phyloP scores from a whole-genome alignment of 2,329 filamentous ascomycete genomes.

The Aspergillus jensenii region DNA sequence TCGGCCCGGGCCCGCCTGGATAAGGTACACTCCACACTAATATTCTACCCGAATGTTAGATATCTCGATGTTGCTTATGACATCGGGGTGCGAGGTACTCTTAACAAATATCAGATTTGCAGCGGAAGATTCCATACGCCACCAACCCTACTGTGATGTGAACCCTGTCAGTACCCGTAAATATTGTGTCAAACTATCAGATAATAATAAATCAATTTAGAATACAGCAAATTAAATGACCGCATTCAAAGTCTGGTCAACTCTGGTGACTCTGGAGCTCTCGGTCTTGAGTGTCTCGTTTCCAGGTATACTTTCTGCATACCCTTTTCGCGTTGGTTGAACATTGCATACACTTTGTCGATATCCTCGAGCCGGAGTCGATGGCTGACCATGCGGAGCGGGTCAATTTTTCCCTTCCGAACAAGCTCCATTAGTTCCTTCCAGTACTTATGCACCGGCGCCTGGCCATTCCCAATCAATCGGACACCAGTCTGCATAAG shows the following conservation, averaged over 20 bases:
- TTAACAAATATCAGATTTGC: too few relatives aligned
- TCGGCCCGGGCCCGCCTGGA: too few relatives aligned
- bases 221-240: background rate
- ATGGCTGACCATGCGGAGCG: constrained; percentile 78
- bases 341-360: constrained; percentile 64
- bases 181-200: background rate
- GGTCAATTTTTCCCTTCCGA: constrained; percentile 67
- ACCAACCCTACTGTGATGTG: too few relatives aligned
- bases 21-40: too few relatives aligned
- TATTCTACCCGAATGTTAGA: too few relatives aligned
- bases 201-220: background rate
- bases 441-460: constrained; percentile 83
- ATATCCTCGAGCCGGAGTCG: constrained; percentile 73
- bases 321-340: constrained; percentile 54
- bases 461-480: constrained; percentile 68
- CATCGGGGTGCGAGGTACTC: too few relatives aligned
- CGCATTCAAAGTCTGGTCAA: constrained; percentile 42
- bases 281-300: constrained; percentile 57
- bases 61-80: too few relatives aligned
- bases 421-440: constrained; percentile 70
- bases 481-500: constrained; percentile 85
- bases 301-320: constrained; percentile 80
- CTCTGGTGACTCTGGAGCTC: constrained; percentile 50
- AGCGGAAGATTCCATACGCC: too few relatives aligned
- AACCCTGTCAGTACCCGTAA: too few relatives aligned